Evolutionary conservation across 1,139 yeast genomes (phyloP).

Genomic region (Yamadazyma friedrichii): DNA sequence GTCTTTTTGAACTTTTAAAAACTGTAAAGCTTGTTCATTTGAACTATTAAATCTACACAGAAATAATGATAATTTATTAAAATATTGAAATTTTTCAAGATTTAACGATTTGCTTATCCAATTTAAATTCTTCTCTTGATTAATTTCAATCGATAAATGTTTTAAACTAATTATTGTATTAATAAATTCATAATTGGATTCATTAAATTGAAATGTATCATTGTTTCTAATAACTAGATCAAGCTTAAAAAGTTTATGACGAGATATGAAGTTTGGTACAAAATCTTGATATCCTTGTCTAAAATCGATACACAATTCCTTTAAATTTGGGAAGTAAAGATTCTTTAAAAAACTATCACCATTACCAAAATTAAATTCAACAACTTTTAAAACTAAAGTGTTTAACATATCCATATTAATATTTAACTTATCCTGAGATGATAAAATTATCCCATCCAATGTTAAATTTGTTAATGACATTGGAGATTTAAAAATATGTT

Average conservation of each 20-base stretch:
- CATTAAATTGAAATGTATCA: constrained; percentile 19
- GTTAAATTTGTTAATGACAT: constrained; percentile 22
- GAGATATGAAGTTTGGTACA: constrained; percentile 37
- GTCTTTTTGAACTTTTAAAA: constrained; percentile 22
- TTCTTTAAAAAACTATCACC: constrained; percentile 20
- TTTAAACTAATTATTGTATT: constrained; percentile 20
- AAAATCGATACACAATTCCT: constrained; percentile 39
- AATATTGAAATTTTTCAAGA: constrained; percentile 10
- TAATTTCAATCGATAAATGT: constrained; percentile 43
- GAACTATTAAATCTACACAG: constrained; percentile 42
- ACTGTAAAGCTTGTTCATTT: constrained; percentile 23
- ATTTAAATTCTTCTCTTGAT: constrained; percentile 30
- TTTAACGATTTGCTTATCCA: constrained; percentile 31
- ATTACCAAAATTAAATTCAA: constrained; percentile 23
- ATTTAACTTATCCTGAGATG: constrained; percentile 22
- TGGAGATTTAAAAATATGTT: constrained; percentile 9
- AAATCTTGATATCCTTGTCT: constrained; percentile 45
- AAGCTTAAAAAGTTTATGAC: constrained; percentile 23
- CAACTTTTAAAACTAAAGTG: constrained; percentile 18
- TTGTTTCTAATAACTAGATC: constrained; percentile 47
- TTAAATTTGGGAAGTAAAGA: constrained; percentile 25
- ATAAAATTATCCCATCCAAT: constrained; percentile 27
- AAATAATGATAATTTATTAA: constrained; percentile 22
- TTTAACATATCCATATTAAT: constrained; percentile 17
- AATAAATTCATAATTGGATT: constrained; percentile 7